Base-by-base conservation (phyloP, 2,329 filamentous ascomycete genomes). In the Talaromyces sp. region DNA sequence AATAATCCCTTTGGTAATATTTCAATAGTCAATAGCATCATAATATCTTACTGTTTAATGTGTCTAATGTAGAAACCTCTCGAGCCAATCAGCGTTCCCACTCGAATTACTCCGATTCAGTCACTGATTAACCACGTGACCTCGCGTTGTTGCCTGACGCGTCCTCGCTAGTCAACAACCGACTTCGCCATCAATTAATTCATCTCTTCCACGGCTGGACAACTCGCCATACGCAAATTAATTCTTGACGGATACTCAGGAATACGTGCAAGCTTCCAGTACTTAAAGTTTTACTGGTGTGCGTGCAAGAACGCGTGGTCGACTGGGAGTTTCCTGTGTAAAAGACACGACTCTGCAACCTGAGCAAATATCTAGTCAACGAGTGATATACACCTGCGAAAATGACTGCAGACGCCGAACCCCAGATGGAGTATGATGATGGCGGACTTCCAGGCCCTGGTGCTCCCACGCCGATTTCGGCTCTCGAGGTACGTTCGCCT, bases 381-480 rank as follows among this genome's bases (percentile, higher is more conserved):
- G 41, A 46, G 19, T 17, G n/a, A 46, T 46, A 46, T 19, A 24
- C 4, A 46, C 21, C 21, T 24, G 43, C 26, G 9, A 64, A 64
- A 9, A 75, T 75, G 70, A 66, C 83, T 65, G 76, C 79, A 62
- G 81, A 83, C 54, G 83, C 85, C 65, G 84, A 88, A 64, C 85
- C 86, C 41, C 90, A 95, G 65, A 87, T 88, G 63, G 83, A 83
- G 60, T 85, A 86, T 67, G 92, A 94, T 60, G 91, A 96, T 62
- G 83, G 83, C 68, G 84, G 86, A 63, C 83, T 86, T 70, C 86
- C 88, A 59, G 92, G 90, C 11, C 93, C 93, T 61, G 94, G 94
- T 65, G 94, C 94, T n/a, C 94, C 94, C 2, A 96, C 92, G 59
- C 92, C 93, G 53, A 83, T 99, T 29, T 81, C 84, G 54, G 89